Percentiles rank a stretch among this genome's conserved stretches.
Evolutionary conservation across 139 green algal genomes (phyloP).

Genomic region (Edaphochlamys debaryana): DNA sequence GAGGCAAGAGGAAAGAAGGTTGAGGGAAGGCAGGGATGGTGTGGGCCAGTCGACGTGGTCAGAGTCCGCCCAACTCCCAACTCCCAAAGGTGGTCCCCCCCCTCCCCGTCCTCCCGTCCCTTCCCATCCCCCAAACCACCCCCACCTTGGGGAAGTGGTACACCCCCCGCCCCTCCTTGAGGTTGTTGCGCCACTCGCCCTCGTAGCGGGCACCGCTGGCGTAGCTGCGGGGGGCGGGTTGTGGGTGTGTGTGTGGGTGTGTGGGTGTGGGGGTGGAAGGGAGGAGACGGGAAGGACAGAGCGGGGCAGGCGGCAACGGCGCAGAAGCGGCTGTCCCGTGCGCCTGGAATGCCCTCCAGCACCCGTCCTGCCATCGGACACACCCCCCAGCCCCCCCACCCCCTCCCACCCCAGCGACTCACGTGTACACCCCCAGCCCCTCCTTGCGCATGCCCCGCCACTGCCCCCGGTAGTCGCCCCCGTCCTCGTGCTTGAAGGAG

Average conservation of each 20-base stretch:
- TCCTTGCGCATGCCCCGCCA: conserved; percentile 82
- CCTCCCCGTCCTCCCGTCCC: no score
- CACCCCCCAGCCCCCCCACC: background rate
- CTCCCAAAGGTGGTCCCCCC: no score
- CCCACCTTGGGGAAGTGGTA: conserved; percentile 82
- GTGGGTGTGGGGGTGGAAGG: background rate
- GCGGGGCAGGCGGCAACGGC: background rate
- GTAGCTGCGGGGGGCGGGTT: conserved; percentile 52
- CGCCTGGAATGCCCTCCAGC: no score
- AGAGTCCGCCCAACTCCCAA: no score
- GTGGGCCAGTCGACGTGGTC: no score
- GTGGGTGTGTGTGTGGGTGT: background rate
- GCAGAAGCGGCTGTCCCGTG: no score
- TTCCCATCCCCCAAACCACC: no score
- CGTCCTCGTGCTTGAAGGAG: conserved; percentile 77
- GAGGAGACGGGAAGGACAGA: background rate
- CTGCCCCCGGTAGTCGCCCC: conserved; percentile 80
- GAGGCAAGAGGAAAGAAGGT: no score
- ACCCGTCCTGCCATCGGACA: no score
- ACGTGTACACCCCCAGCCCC: conserved; percentile 78
- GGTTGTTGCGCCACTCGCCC: conserved; percentile 83
- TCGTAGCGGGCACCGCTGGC: conserved; percentile 78
- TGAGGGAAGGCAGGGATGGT: no score
- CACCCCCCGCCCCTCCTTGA: conserved; percentile 82
- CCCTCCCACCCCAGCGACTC: background rate